Evolutionary conservation across 1,284 basidiomycete species (phyloP), one percentile per base, ranked within the genome.

Genomic region (Phenoliferia sp.): DNA sequence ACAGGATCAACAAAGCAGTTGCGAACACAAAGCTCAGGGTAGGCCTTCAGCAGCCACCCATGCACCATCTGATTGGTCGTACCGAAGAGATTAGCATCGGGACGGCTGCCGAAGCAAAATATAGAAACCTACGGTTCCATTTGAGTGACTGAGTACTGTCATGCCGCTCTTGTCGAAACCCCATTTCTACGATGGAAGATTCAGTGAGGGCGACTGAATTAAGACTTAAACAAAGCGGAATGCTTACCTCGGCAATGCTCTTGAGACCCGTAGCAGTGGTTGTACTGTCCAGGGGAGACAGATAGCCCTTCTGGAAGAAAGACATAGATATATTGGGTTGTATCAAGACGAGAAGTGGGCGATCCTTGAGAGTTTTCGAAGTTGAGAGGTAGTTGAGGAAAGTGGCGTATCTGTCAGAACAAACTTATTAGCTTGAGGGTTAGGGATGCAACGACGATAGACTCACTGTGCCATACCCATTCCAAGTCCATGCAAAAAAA

Each of bases 401-500:
- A 7, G 80, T 76, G 32, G 79, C 78, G 70, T 81, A 81, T 44
- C 39, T 44, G 39, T 33, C 89, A 77, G 68, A 86, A 78, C 32
- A 79, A 69, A 61, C 83, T 44, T 44, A 44, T 79, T 76, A 90
- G 90, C 77, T 90, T 87, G 17, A 85, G 31, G 4, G 31, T 1
- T 16, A 4, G 12, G 54, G 52, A 22, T 22, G 39, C 39, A 44
- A 22, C 26, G 3, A 33, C 12, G 55, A 26, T 15, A 32, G 55
- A 57, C 50, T 54, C n/a, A 54, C 54, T 56, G 54, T 16, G 54
- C 54, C 54, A 56, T 56, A 31, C 92, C 92, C 55, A 94, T 83
- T 17, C 93, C 92, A 0, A 96, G 84, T 2, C 93, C 93, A 75
- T 95, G 92, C 56, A 93, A 78, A 77, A 94, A 91, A 15, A 95